Base-by-base conservation (phyloP, 208 protist species). In the Trypanosoma brucei region DNA sequence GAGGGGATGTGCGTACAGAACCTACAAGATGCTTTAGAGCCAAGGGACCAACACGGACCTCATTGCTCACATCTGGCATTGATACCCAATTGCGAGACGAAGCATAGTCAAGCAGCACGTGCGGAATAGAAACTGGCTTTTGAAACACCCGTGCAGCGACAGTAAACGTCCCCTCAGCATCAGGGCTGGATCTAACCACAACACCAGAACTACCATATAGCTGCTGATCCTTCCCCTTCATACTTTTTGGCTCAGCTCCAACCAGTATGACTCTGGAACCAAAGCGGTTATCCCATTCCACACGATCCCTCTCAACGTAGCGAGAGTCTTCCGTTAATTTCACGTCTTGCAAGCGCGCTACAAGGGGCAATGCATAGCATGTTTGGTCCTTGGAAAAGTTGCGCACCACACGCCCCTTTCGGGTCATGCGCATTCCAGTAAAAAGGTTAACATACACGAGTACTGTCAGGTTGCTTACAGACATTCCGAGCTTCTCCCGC, bases 381-480 rank as follows among this genome's bases (percentile, higher is more conserved):
- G 76, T 89, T 68, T 89, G 83, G 39, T 76, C 88, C 13, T 72
- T 76, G 36, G 79, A 64, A 70, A 93, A 94, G 65, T 81, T 80
- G 2, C 81, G 83, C 34, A 81, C 70, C 22, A 93, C 69, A 48
- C 61, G 73, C 42, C 85, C 83, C 11, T 81, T 69, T 40, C 72
- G 67, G 4, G 71, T 79, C 52, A 91, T 53, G 38, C 70, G 71
- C 84, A 95, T 91, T 31, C 85, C 83, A 38, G 71, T 77, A 66
- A 94, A 88, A 64, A 83, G 78, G 62, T 92, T 83, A 58, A 96
- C 88, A 69, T 91, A 87, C 34, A 94, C 78, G 35, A 96, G 76
- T 3, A 94, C 50, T 38, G 69, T 30, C 31, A 91, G 59, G 44
- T 80, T 59, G 8, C 78, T 71, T 36, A 90, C 76, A 31, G 49